phyloP scores from a whole-genome alignment of 176 grass and related monocot species.

The Zizania latifolia region DNA sequence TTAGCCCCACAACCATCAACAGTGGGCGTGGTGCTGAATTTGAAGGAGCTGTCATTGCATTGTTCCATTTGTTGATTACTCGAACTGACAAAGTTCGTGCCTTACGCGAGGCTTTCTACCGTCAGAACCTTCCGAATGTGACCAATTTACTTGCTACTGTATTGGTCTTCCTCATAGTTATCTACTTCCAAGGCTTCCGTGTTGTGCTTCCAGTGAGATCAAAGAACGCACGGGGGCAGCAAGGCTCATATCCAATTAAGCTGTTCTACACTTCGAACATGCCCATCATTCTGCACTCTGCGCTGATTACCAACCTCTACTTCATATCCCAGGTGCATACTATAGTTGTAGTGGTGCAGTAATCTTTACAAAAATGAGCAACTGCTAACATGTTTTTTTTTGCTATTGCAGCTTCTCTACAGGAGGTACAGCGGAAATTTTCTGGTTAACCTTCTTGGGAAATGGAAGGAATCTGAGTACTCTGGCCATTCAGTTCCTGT shows the following conservation, averaged over 20 bases:
- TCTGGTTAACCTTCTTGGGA: conserved; percentile 84
- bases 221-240: conserved; percentile 86
- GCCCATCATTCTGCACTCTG: conserved; percentile 94
- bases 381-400: conserved; percentile 9
- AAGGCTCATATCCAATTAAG: conserved; percentile 96
- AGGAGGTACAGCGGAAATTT: conserved; percentile 97
- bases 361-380: background rate
- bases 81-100: conserved; percentile 78
- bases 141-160: conserved; percentile 93
- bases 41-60: conserved; percentile 88
- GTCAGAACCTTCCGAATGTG: conserved; percentile 89
- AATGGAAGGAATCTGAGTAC: conserved; percentile 88
- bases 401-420: conserved; percentile 64
- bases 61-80: conserved; percentile 92
- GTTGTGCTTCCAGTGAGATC: conserved; percentile 94
- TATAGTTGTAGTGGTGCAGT: background rate
- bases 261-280: conserved; percentile 95
- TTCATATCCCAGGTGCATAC: conserved; percentile 82
- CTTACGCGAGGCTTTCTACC: conserved; percentile 80
- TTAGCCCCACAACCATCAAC: conserved; percentile 95
- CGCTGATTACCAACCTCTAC: conserved; percentile 83
- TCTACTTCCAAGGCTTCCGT: conserved; percentile 93
- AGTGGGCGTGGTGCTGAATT: conserved; percentile 93
- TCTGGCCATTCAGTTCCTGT: conserved; percentile 76
- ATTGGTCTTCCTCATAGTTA: conserved; percentile 89